A percentile compares a stretch with the other conserved stretches of the same genome.
These are phyloP conservation scores for Chimonanthus praecox DNA, from an alignment of 164 flowering plant species.

Conservation along the genomic window DNA sequence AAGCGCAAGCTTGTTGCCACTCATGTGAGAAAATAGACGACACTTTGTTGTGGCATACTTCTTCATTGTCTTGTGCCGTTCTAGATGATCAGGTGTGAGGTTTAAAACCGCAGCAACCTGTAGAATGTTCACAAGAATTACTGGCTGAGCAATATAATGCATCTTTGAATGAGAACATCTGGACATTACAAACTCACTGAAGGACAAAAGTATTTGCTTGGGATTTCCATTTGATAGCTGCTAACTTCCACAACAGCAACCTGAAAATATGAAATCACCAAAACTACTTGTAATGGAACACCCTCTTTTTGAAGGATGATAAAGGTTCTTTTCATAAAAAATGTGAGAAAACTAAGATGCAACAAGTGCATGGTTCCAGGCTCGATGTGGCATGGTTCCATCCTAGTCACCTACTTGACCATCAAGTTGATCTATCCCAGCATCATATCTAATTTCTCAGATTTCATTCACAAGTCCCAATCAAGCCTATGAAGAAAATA, in stretches of 20 bases:
- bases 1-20: slow-evolving; percentile 26
- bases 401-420: too few species aligned
- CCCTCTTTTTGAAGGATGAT: too few species aligned
- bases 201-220: slow-evolving; percentile 30
- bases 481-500: too few species aligned
- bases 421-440: too few species aligned
- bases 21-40: slow-evolving; percentile 38
- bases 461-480: too few species aligned
- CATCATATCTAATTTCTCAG: too few species aligned
- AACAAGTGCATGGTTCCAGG: too few species aligned
- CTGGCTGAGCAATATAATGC: not conserved
- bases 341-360: too few species aligned
- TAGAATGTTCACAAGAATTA: slow-evolving; percentile 1
- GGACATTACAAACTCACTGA: slow-evolving; percentile 19
- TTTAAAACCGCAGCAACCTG: slow-evolving; percentile 44
- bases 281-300: too few species aligned
- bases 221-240: slow-evolving; percentile 48
- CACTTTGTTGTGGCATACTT: slow-evolving; percentile 35
- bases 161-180: not conserved
- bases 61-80: slow-evolving; percentile 42
- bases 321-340: too few species aligned
- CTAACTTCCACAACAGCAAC: slow-evolving; percentile 53
- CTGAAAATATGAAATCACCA: slow-evolving; percentile 11
- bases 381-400: too few species aligned
- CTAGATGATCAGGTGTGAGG: slow-evolving; percentile 45